Conservation (phyloP, 2,329 filamentous ascomycete species). For the Botrytis deweyae region DNA sequence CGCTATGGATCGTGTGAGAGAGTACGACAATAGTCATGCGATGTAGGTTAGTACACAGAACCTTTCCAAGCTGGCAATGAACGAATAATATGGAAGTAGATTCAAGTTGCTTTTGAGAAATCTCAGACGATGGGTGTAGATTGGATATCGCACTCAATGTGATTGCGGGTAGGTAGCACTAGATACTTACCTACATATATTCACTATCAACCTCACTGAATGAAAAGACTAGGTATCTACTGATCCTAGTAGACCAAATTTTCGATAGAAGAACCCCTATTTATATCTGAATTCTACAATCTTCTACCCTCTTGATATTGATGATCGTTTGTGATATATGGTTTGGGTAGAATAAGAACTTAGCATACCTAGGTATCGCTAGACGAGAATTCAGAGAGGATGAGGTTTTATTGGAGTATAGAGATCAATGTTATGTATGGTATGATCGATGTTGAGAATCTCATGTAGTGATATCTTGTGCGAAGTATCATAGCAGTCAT, state of each 20-base stretch:
- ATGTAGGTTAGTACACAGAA: no score
- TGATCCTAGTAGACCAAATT: neutral
- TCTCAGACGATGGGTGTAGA: neutral
- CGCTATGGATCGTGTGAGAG: neutral
- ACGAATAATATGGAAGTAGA: neutral
- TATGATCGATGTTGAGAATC: neutral
- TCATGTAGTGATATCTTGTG: accelerated
- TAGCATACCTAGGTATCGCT: neutral
- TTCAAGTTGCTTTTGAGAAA: no score
- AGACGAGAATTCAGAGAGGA: neutral
- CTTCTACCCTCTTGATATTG: neutral
- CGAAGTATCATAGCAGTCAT: neutral
- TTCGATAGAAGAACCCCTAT: neutral
- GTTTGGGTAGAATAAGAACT: neutral
- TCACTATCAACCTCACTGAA: no score
- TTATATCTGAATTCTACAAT: neutral
- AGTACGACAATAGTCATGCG: no score
- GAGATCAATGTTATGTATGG: neutral
- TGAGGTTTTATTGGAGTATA: neutral
- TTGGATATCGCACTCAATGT: neutral
- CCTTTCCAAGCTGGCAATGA: neutral
- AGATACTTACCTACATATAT: no score
- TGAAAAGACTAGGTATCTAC: no score
- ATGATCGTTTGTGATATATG: neutral
- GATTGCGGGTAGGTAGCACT: no score